Conservation (phyloP, 768 basidiomycete genomes). For the Xerocomellus chrysenteron region DNA sequence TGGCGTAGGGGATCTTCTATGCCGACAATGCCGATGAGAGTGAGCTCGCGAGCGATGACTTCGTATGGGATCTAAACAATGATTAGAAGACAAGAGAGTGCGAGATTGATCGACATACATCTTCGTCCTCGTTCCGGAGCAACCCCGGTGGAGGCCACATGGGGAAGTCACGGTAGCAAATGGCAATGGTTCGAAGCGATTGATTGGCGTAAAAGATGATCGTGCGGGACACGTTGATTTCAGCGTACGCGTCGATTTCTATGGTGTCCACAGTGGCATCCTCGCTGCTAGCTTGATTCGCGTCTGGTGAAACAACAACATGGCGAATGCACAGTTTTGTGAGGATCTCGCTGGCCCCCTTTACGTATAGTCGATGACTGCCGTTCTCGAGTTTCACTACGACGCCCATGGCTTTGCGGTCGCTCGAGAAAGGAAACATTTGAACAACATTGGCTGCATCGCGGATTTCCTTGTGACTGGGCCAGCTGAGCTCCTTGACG, state of each 20-base stretch:
- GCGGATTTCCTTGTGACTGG: constrained; percentile 64
- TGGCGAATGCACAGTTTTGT: constrained; percentile 72
- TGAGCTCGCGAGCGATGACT: constrained; percentile 67
- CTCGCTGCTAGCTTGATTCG: constrained; percentile 15
- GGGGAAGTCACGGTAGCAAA: constrained; percentile 88
- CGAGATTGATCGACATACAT: constrained; percentile 41
- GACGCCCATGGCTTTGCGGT: constrained; percentile 93
- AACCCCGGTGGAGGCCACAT: constrained; percentile 75
- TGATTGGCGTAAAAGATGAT: constrained; percentile 99
- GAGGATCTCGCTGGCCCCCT: constrained; percentile 94
- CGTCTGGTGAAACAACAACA: constrained; percentile 56
- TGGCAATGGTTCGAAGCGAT: constrained; percentile 87
- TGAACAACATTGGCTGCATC: constrained; percentile 64
- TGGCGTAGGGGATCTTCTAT: constrained; percentile 95
- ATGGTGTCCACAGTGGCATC: constrained; percentile 48
- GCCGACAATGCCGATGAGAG: constrained; percentile 86
- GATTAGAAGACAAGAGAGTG: constrained; percentile 6
- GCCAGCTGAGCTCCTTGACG: constrained; percentile 79
- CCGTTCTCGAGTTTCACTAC: constrained; percentile 61
- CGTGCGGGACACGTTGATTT: constrained; percentile 84
- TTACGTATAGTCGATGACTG: constrained; percentile 71
- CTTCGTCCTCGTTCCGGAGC: constrained; percentile 42
- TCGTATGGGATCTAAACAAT: constrained; percentile 61
- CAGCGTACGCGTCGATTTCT: constrained; percentile 62
- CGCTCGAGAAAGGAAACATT: constrained; percentile 92